phyloP scores from a whole-genome alignment of 805 yeast species.

The Teunomyces lycoperdinae region DNA sequence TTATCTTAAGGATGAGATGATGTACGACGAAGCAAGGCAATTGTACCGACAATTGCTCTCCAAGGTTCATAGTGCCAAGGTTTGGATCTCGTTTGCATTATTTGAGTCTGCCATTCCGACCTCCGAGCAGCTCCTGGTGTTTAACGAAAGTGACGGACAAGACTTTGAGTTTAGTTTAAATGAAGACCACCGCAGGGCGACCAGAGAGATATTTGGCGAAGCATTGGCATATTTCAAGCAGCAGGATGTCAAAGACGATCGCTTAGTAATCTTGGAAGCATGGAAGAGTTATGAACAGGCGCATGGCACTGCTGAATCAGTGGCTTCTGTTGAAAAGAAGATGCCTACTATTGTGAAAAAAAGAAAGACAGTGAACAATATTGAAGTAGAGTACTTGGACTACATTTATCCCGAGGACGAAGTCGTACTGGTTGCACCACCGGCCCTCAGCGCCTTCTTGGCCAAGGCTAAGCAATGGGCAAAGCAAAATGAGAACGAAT shows the following conservation, averaged over 20 bases:
- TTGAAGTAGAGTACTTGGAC: constrained; percentile 54
- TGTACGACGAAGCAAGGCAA: constrained; percentile 53
- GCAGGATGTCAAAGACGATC: constrained; percentile 33
- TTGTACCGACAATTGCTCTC: constrained; percentile 43
- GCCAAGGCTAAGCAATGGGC: constrained; percentile 43
- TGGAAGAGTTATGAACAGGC: constrained; percentile 60
- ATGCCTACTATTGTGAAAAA: constrained; percentile 55
- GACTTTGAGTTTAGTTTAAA: constrained; percentile 53
- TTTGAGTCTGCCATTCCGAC: constrained; percentile 70
- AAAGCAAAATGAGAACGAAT: not conserved
- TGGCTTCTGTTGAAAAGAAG: constrained; percentile 37
- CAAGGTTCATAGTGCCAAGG: constrained; percentile 29
- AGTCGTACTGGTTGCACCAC: constrained; percentile 10
- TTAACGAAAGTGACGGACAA: constrained; percentile 42
- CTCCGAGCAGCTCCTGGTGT: constrained; percentile 36
- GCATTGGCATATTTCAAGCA: constrained; percentile 48
- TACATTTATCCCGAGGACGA: constrained; percentile 69
- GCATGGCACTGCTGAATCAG: constrained; percentile 51
- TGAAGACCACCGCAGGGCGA: constrained; percentile 47
- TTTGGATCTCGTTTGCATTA: constrained; percentile 67
- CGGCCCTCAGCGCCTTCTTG: constrained; percentile 35
- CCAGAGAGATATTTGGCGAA: constrained; percentile 55
- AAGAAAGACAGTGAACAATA: constrained; percentile 42
- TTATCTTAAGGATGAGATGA: constrained; percentile 57
- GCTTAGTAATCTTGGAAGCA: constrained; percentile 57